Evolutionary conservation across 768 basidiomycete species (phyloP), one percentile per base, ranked within the genome.

Genomic region (Lentinus tigrinus): DNA sequence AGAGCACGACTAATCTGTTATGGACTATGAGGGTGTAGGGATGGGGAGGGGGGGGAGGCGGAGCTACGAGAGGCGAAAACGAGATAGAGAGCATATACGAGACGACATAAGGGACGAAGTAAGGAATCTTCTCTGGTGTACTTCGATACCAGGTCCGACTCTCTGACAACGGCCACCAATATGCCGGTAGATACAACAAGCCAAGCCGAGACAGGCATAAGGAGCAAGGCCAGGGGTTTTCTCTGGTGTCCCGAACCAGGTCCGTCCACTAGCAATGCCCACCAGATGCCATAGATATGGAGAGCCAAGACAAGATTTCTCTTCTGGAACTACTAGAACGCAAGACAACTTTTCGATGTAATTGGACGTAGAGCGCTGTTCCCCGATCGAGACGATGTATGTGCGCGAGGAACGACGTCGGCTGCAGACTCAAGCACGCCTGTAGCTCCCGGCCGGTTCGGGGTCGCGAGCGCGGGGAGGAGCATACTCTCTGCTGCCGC

Each of bases 401-500:
- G 23, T 24, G 43, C 21, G 24, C 43, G 43, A 46, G 43, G 43
- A 23, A 23, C 8, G 24, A 46, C 21, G 43, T 46, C 13, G 21
- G 43, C 21, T 19, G 14, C 13, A 21, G 43, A 19, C 21, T 57
- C 47, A 70, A 46, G 61, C 56, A 48, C 69, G 62, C 54, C 69
- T 63, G 58, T 68, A 70, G 53, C 67, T 65, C 54, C 65, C 52
- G 21, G 70, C 74, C 34, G 70, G 66, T 39, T 72, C 76, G 19
- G 69, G 70, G 36, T 71, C 72, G 38, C 75, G 75, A 49, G 66
- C 57, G 47, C 68, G 62, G 28, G 71, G 69, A 37, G 71, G 64
- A 49, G 73, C 66, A 60, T 79, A 79, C 65, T 79, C 78, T 58
- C 78, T 70, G 55, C 60, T 50, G 56, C 73, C 69, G 13, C 67